A percentile compares a stretch with the other conserved stretches of the same genome.
phyloP scores from a whole-genome alignment of 1,284 basidiomycete species.

The Tilletia walkeri region DNA sequence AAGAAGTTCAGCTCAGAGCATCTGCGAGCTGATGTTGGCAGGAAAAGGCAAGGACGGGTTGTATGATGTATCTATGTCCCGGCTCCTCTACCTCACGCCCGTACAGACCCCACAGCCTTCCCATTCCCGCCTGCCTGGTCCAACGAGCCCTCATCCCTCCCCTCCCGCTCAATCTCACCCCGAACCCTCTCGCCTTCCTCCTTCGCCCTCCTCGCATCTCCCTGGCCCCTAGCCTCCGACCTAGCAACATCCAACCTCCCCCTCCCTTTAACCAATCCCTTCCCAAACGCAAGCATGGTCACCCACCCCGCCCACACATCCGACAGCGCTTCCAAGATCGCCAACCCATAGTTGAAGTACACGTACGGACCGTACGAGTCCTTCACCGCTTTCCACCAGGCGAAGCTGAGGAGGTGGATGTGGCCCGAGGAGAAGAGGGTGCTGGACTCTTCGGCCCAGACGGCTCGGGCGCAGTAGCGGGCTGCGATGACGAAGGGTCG shows the following conservation, averaged over 20 bases:
- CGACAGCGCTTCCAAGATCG: constrained; percentile 44
- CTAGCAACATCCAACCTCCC: neutral
- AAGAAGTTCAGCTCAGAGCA: too few species aligned
- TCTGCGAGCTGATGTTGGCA: too few species aligned
- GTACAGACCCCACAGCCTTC: too few species aligned
- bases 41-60: too few species aligned
- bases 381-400: neutral
- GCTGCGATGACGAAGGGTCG: constrained; percentile 78
- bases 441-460: constrained; percentile 72
- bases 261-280: neutral
- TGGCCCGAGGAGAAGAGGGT: constrained; percentile 39
- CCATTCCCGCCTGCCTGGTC: too few species aligned
- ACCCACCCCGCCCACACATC: constrained; percentile 24
- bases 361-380: neutral
- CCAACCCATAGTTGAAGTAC: constrained; percentile 50
- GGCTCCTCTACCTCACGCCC: too few species aligned
- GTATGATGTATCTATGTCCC: too few species aligned
- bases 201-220: neutral
- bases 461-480: constrained; percentile 79
- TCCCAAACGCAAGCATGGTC: neutral
- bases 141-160: neutral
- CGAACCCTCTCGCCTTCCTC: constrained; percentile 5
- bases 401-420: neutral
- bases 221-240: constrained; percentile 14
- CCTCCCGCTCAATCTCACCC: constrained; percentile 11